Conservation (phyloP, 495 filamentous ascomycete genomes). For the Clavariopsis aquatica region DNA sequence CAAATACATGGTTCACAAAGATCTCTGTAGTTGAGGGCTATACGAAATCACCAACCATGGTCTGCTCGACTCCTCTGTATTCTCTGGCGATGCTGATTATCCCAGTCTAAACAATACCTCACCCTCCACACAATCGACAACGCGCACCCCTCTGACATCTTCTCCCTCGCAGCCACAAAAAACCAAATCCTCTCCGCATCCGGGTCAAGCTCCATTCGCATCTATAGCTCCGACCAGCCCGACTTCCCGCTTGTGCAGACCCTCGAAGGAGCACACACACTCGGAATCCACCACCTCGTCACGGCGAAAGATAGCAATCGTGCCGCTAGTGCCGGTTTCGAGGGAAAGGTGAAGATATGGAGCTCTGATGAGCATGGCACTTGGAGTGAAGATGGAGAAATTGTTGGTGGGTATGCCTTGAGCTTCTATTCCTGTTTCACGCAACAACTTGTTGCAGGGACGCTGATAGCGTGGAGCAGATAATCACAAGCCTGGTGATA, state of each 20-base stretch:
- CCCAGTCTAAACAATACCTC: slow-evolving; percentile 95
- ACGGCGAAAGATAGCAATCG: slow-evolving; percentile 66
- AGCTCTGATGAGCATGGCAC: slow-evolving; percentile 48
- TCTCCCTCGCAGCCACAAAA: slow-evolving; percentile 79
- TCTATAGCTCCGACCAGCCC: slow-evolving; percentile 69
- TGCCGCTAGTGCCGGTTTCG: slow-evolving; percentile 83
- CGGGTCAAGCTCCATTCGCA: slow-evolving; percentile 74
- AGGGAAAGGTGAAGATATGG: slow-evolving; percentile 84
- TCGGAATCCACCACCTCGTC: slow-evolving; percentile 86
- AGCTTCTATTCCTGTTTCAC: too few species aligned
- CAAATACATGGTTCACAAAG: background rate
- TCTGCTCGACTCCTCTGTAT: background rate
- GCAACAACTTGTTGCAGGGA: too few species aligned
- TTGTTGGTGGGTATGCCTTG: slow-evolving; percentile 48
- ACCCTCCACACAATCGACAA: slow-evolving; percentile 85
- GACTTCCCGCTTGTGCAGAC: slow-evolving; percentile 76
- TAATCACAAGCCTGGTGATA: slow-evolving; percentile 58
- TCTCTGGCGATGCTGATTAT: background rate
- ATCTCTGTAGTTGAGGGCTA: too few species aligned
- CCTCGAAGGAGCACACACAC: slow-evolving; percentile 71
- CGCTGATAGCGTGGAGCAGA: slow-evolving; percentile 15
- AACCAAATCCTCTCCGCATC: slow-evolving; percentile 76
- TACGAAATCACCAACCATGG: slow-evolving; percentile 13
- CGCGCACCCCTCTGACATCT: slow-evolving; percentile 87
- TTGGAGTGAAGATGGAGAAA: slow-evolving; percentile 55